Conservation (phyloP, 2,329 filamentous ascomycete species). For the Colletotrichum paranaense region DNA sequence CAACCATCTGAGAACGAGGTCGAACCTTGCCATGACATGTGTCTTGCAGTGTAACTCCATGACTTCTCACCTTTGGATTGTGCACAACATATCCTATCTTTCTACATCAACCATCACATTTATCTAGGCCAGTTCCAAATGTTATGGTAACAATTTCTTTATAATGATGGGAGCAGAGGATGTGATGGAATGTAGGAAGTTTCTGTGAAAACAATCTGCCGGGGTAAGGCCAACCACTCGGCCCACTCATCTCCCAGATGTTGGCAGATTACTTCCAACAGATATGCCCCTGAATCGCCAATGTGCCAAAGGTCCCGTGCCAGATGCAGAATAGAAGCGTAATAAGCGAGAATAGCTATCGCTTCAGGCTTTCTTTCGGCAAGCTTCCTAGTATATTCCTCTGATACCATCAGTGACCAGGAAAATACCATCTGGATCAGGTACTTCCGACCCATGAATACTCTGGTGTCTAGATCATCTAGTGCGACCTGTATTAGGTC, state of each 20-base stretch:
- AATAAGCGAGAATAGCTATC: slow-evolving; percentile 43
- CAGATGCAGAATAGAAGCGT: slow-evolving; percentile 42
- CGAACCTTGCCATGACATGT: too few species aligned
- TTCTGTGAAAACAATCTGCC: neutral
- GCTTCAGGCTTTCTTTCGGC: slow-evolving; percentile 39
- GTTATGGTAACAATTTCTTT: neutral
- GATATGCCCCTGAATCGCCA: slow-evolving; percentile 37
- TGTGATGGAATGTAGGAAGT: neutral
- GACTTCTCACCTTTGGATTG: too few species aligned
- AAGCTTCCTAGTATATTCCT: slow-evolving; percentile 40
- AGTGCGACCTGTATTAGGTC: slow-evolving; percentile 6
- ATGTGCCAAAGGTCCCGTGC: slow-evolving; percentile 43
- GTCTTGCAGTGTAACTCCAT: too few species aligned
- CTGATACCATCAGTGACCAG: slow-evolving; percentile 41
- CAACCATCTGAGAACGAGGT: neutral
- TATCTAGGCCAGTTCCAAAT: neutral
- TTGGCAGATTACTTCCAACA: neutral
- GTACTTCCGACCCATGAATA: neutral
- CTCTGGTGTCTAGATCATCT: neutral
- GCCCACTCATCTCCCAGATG: slow-evolving; percentile 8
- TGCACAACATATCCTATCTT: too few species aligned
- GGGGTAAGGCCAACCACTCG: neutral
- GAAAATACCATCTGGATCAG: slow-evolving; percentile 42
- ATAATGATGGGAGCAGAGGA: neutral
- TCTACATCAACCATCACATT: neutral